A percentile compares a stretch with the other conserved stretches of the same genome.
Evolutionary conservation across 106 monocot genomes (phyloP).

Genomic region (Agapanthus africanus): DNA sequence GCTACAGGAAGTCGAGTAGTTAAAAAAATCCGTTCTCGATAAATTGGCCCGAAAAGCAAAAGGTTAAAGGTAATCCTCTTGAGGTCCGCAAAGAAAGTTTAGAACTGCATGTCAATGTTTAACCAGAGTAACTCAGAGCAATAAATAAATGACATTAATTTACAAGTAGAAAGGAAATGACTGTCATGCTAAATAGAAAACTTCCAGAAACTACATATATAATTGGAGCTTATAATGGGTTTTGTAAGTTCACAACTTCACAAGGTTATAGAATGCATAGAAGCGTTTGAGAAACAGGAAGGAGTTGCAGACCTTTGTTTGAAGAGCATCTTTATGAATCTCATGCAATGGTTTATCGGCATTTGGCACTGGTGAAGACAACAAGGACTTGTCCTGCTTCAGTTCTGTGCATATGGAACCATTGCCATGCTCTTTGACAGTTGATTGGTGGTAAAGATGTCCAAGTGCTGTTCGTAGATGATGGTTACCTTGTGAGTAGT

Average conservation of each 20-base stretch:
- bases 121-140: not conserved
- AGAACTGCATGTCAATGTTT: not conserved
- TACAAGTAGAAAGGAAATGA: no score
- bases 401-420: conserved; percentile 15
- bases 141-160: not conserved
- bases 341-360: conserved; percentile 13
- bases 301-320: conserved; percentile 36
- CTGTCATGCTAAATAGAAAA: no score
- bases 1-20: not conserved
- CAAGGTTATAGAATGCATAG: no score
- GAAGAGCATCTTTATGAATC: conserved; percentile 23
- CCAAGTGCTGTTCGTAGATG: conserved; percentile 53
- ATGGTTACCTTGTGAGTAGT: conserved; percentile 38
- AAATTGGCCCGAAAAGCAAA: not conserved
- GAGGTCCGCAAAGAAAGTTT: conserved; percentile 3
- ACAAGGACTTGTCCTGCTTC: conserved; percentile 21
- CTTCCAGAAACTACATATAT: no score
- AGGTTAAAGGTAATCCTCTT: not conserved
- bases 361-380: conserved; percentile 20
- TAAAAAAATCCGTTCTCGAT: not conserved
- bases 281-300: no score
- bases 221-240: no score
- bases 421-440: conserved; percentile 16
- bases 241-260: no score
- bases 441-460: conserved; percentile 41